Evolutionary conservation across 73 alveolate species (phyloP).

Genomic region (Stentor roeselii): DNA sequence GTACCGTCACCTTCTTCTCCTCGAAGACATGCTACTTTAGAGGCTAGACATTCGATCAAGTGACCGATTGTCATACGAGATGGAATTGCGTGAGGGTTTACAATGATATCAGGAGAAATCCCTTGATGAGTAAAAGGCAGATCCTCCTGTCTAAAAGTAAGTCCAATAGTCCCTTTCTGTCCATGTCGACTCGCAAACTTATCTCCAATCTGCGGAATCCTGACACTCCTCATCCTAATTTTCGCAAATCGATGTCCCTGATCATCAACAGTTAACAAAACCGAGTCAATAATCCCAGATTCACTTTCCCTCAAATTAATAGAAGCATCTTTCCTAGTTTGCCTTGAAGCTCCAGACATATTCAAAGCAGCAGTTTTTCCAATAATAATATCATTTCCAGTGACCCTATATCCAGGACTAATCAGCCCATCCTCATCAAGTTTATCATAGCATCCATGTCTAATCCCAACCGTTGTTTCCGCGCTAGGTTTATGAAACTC

Average conservation of each 20-base stretch:
- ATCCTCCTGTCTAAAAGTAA: constrained; percentile 98
- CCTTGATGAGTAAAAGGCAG: constrained; percentile 96
- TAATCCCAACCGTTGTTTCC: constrained; percentile 72
- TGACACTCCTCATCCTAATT: constrained; percentile 87
- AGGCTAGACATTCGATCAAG: constrained; percentile 95
- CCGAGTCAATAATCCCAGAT: constrained; percentile 93
- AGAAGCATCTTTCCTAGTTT: constrained; percentile 76
- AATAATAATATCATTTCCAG: constrained; percentile 98
- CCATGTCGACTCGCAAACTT: constrained; percentile 99
- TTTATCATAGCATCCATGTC: constrained; percentile 88
- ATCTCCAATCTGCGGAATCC: constrained; percentile 99
- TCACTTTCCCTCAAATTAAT: constrained; percentile 85
- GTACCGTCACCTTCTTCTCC: constrained; percentile 98
- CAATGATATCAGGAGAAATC: constrained; percentile 92
- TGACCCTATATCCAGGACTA: constrained; percentile 93
- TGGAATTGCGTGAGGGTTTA: constrained; percentile 99
- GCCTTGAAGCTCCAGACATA: background rate
- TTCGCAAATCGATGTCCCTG: constrained; percentile 85
- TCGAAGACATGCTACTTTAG: constrained; percentile 88
- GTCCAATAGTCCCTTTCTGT: constrained; percentile 98
- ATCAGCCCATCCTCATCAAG: constrained; percentile 98
- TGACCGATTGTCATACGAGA: constrained; percentile 99
- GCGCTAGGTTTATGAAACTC: constrained; percentile 69
- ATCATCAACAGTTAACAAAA: constrained; percentile 84
- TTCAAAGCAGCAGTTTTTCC: constrained; percentile 78